These are phyloP conservation scores for Cyclotella atomus DNA, from an alignment of 108 stramenopile genomes.

Conservation along the genomic window DNA sequence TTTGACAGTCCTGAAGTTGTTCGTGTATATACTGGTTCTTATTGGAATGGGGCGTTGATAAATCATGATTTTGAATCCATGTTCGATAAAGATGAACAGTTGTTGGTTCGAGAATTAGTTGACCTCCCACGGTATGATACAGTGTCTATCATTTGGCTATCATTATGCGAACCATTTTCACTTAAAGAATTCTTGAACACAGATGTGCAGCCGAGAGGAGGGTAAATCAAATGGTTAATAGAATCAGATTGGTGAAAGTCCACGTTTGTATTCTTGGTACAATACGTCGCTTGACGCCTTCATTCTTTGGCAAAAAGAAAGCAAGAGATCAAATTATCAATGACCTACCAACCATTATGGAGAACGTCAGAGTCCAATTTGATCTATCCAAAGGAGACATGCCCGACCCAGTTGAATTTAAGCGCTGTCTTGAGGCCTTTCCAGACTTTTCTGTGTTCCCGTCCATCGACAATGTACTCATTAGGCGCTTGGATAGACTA, in stretches of 20 bases:
- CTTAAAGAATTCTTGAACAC: not conserved
- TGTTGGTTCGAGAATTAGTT: constrained; percentile 71
- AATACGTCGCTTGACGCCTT: too few relatives aligned
- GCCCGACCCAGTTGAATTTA: constrained; percentile 62
- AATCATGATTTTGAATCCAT: constrained; percentile 57
- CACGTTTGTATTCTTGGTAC: constrained; percentile 63
- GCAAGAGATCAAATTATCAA: constrained; percentile 48
- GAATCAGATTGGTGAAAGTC: constrained; percentile 57
- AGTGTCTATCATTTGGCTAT: not conserved
- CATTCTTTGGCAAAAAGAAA: constrained; percentile 59
- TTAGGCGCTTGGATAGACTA: constrained; percentile 31
- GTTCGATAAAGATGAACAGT: constrained; percentile 78
- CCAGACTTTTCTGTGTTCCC: constrained; percentile 54
- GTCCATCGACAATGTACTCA: constrained; percentile 31
- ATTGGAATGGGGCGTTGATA: constrained; percentile 75
- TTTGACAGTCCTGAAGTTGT: constrained; percentile 67
- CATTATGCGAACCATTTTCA: not conserved
- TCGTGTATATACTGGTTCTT: constrained; percentile 78
- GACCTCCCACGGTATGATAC: constrained; percentile 40
- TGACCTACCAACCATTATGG: constrained; percentile 61
- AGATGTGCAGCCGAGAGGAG: constrained; percentile 64
- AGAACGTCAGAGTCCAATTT: constrained; percentile 56
- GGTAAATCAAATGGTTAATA: constrained; percentile 87
- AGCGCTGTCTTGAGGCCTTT: constrained; percentile 28
- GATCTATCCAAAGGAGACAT: constrained; percentile 69